Evolutionary conservation across 2,329 filamentous ascomycete species (phyloP), one percentile per base, ranked within the genome.

Genomic region (Chaetothyriales sp.): DNA sequence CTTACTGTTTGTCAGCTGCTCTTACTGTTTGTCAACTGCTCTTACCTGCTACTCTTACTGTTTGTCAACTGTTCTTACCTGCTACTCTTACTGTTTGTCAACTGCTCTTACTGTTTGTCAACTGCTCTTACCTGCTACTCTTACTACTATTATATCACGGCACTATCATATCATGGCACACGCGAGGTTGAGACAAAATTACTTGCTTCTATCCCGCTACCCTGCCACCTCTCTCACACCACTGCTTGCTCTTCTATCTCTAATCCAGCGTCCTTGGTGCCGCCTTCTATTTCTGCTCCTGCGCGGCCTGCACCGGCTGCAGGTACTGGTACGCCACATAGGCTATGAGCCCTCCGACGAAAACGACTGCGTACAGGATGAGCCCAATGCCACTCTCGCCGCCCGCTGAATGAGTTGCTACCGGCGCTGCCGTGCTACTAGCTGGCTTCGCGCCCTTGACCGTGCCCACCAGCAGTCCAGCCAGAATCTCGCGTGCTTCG

Each of bases 401-500:
- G 52, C 60, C 59, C n/a, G 56, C 53, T 8, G 59, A 50, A 51
- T 67, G 71, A 53, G 70, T 65, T 58, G 61, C 76, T 65, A 59
- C 70, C 62, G 58, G 75, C 70, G 60, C 76, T 67, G 4, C 22
- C 43, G 70, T 83, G 22, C 22, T 85, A 66, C 86, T 86, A 61
- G 73, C 73, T 60, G 87, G 86, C 74, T 95, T 88, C 64, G 79
- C 68, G 69, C 87, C 80, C 82, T 94, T 94, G 69, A 95, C 71
- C 40, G 67, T 76, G 59, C 87, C 89, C 60, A 92, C 77, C 49
- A 82, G 71, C 59, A 94, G 75, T 65, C 81, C 80, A 29, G 85
- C 82, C 53, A 98, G 82, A 61, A 94, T 90, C 76, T 97, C 90
- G 61, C 92, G 85, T 61, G 92, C 92, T 77, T 98, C 92, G 71